Evolutionary conservation across 306 rosid genomes (phyloP), one percentile per base, ranked within the genome.

Genomic region (Quillaja saponaria): DNA sequence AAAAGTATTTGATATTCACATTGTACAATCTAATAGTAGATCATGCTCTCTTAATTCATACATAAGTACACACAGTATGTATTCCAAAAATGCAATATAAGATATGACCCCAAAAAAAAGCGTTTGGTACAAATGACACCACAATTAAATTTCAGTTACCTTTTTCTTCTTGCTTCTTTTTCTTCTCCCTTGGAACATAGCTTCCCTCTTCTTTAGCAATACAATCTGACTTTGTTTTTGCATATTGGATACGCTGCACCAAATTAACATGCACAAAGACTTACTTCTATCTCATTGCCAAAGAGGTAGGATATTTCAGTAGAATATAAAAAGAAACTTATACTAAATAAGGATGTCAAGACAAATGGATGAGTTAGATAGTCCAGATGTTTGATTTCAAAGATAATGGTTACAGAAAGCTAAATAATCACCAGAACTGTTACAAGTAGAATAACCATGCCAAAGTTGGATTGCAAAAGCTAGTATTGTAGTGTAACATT

Each of bases 111-210:
- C n/a, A 4, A 25, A 1, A 25, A 25, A 25, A 1, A 1, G 2
- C 4, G 2, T 25, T 25, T 25, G 31, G 31, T 4, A 25, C 4
- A 53, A 37, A 39, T 25, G 51, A 55, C 37, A 13, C 19, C 8
- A 51, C 6, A 76, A 65, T 62, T 28, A 44, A 71, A 40, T 33
- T n/a, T 37, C 38, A n/a, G 15, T 35, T 81, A 92, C 99, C 97
- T 85, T 90, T 92, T 75, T 92, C 99, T 69, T 89, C 99, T 73
- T 74, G 96, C 83, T 89, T 92, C 95, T 80, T 92, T 63, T 92
- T 88, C 96, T 92, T 92, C 15, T 92, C 97, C 71, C 95, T 87
- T 42, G 97, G 97, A 75, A 85, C 95, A 74, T 57, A 89, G 73
- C 80, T 92, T 74, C 99, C 99, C 45, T 92, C 99, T 65, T 81